Percentiles rank a stretch among this genome's conserved stretches.
Conservation (phyloP, 768 basidiomycete genomes). For the Termitomyces sp. region DNA sequence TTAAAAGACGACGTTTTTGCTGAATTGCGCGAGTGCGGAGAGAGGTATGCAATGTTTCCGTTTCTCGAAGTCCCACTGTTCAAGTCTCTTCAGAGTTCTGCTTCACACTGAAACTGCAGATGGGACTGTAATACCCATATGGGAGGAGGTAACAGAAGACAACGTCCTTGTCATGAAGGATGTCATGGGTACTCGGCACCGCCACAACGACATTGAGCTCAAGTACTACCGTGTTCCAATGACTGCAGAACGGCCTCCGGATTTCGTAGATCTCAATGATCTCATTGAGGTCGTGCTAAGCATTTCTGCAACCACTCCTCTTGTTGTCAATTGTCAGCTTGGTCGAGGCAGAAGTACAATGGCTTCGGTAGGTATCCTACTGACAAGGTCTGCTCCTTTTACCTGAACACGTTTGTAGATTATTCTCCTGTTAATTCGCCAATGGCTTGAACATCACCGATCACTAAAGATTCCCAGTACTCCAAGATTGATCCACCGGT, state of each 20-base stretch:
- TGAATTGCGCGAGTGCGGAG: slow-evolving; percentile 80
- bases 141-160: slow-evolving; percentile 78
- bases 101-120: slow-evolving; percentile 87
- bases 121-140: slow-evolving; percentile 86
- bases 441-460: slow-evolving; percentile 62
- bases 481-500: slow-evolving; percentile 28
- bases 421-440: slow-evolving; percentile 74
- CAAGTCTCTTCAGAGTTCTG: slow-evolving; percentile 47
- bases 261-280: slow-evolving; percentile 68
- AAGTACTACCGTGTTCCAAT: slow-evolving; percentile 85
- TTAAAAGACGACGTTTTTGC: slow-evolving; percentile 82
- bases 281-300: slow-evolving; percentile 75
- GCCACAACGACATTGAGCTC: slow-evolving; percentile 51
- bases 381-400: background rate
- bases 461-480: slow-evolving; percentile 30
- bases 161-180: slow-evolving; percentile 83
- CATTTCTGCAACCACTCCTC: slow-evolving; percentile 64
- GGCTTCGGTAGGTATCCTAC: slow-evolving; percentile 56
- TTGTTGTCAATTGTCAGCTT: slow-evolving; percentile 94
- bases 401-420: slow-evolving; percentile 37
- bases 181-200: slow-evolving; percentile 64
- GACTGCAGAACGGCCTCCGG: slow-evolving; percentile 82
- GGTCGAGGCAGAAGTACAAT: slow-evolving; percentile 89
- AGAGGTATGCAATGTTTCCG: slow-evolving; percentile 44
- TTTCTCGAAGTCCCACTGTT: background rate